phyloP scores from a whole-genome alignment of 2,329 filamentous ascomycete genomes.

The Leptographium radiaticola region DNA sequence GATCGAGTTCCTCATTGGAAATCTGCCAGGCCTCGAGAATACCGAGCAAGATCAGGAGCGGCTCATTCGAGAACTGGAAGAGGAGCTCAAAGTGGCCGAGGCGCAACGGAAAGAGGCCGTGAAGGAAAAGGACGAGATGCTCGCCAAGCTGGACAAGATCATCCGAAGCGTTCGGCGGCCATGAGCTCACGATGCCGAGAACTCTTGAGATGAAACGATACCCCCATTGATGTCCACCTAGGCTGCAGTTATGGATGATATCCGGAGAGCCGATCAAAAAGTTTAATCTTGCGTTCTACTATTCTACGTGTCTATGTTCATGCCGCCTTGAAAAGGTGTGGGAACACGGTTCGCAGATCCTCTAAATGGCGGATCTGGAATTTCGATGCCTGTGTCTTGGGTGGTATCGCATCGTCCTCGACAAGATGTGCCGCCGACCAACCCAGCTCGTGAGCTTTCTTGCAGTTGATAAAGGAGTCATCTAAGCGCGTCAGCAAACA shows the following conservation, averaged over 20 bases:
- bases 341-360: constrained; percentile 64
- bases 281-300: too few species aligned
- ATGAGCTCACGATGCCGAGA: constrained; percentile 18
- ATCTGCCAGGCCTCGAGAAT: constrained; percentile 63
- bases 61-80: constrained; percentile 50
- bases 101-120: constrained; percentile 48
- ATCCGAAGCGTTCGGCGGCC: constrained; percentile 47
- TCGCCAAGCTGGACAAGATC: constrained; percentile 46
- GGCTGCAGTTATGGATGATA: too few species aligned
- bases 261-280: too few species aligned
- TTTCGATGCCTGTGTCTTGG: constrained; percentile 51
- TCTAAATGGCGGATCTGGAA: constrained; percentile 64
- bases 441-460: constrained; percentile 61
- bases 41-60: constrained; percentile 66
- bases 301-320: background rate
- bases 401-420: constrained; percentile 56
- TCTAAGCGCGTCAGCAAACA: constrained; percentile 36
- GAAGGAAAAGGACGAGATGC: constrained; percentile 48
- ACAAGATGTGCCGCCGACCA: constrained; percentile 83
- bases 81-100: constrained; percentile 51
- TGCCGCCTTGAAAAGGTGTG: constrained; percentile 63
- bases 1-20: constrained; percentile 64
- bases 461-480: constrained; percentile 76
- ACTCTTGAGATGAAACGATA: constrained; percentile 1
- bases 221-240: background rate